These are phyloP conservation scores for Phytophthora niederhauseri DNA, from an alignment of 352 stramenopile genomes.

Conservation along the genomic window DNA sequence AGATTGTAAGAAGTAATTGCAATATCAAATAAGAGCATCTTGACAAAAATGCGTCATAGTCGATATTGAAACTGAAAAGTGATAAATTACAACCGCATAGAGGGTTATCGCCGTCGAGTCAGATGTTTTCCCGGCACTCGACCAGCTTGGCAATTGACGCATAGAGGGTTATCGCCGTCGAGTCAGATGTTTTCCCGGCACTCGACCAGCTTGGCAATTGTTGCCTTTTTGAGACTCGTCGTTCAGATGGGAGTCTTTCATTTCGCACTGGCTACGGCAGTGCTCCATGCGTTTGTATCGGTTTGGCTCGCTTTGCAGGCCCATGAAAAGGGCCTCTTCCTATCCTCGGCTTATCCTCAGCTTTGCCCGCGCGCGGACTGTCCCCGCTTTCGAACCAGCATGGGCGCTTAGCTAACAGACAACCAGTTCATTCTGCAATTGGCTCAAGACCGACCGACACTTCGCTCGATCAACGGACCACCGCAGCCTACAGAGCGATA, in stretches of 20 bases:
- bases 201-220: slow-evolving; percentile 8
- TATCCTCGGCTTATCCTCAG: slow-evolving; percentile 41
- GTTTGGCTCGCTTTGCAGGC: slow-evolving; percentile 12
- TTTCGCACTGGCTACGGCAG: slow-evolving; percentile 29
- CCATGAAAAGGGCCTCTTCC: slow-evolving; percentile 29
- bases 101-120: slow-evolving; percentile 2
- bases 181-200: slow-evolving; percentile 22
- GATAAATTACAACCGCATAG: neutral
- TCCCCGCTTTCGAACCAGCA: slow-evolving; percentile 16
- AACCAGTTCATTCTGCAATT: slow-evolving; percentile 33
- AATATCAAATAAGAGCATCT: neutral
- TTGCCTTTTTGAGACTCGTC: slow-evolving; percentile 18
- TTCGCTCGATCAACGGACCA: slow-evolving; percentile 10
- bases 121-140: slow-evolving; percentile 22
- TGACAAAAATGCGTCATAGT: neutral
- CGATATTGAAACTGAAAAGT: neutral
- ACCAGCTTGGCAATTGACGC: too few relatives aligned
- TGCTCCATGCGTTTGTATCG: slow-evolving; percentile 35
- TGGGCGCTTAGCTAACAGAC: slow-evolving; percentile 26
- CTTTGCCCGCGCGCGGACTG: slow-evolving; percentile 24
- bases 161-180: slow-evolving; percentile 1
- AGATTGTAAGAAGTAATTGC: neutral
- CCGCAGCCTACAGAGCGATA: slow-evolving; percentile 20
- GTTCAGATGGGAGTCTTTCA: slow-evolving; percentile 26
- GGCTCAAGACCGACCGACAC: slow-evolving; percentile 13